Base-by-base conservation (phyloP, 768 basidiomycete genomes). In the Suillus decipiens region DNA sequence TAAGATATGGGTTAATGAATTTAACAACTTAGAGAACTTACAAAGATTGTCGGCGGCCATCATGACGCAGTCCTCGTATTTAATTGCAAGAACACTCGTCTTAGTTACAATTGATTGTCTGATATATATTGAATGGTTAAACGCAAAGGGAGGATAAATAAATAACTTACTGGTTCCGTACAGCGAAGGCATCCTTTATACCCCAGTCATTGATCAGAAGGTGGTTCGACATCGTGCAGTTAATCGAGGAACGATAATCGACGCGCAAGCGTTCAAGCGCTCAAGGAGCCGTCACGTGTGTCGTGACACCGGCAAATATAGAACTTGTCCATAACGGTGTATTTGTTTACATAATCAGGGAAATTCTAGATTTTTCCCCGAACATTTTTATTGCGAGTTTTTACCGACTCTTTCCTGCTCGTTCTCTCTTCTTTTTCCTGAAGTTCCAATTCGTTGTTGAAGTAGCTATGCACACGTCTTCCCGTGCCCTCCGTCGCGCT, bases 31-130 rank as follows among this genome's bases (percentile, higher is more conserved):
- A 9, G 41, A 36, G 63, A 59, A 75, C 85, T 61, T 66, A 96
- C 96, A 95, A 58, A 99, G 89, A 71, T 90, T 98, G 81, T 99
- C 97, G 42, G 97, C 95, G 36, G 97, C 95, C 83, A 99, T 88
- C 93, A 99, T 96, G 67, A 99, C 86, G 9, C 97, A 97, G 70
- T 93, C 95, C 76, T 96, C 94, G 84, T 85, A 99, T 77, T 93
- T 92, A 77, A 99, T 82, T 2, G 91, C 97, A 39, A 99, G 84
- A 5, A 99, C 95, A 61, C 90, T 93, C 19, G 96, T 96, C 62
- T 96, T 96, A 0, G 96, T 99, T 10, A 98, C 94, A 64, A 99
- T 89, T 11, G 97, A 97, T 70, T 95, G 91, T 71, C 93, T 95
- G 62, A 33, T 28, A 28, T 28, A 62, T 37, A 17, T 8, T n/a